phyloP scores from a whole-genome alignment of 2,329 filamentous ascomycete species.

The Plenodomus tracheiphilus region DNA sequence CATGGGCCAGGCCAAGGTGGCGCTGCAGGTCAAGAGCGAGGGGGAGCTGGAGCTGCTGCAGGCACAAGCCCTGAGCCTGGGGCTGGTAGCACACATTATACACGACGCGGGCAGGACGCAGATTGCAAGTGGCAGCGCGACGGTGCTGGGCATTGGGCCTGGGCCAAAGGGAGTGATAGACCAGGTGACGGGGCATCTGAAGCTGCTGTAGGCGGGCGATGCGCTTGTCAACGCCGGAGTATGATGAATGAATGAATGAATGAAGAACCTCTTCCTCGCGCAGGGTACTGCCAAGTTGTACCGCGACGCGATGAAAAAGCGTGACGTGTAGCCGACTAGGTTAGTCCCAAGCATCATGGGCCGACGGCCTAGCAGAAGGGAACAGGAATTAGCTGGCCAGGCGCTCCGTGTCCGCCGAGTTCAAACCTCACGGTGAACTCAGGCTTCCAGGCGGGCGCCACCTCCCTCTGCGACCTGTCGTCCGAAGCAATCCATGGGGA shows the following conservation, averaged over 20 bases:
- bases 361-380: slow-evolving; percentile 89
- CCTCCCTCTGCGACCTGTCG: slow-evolving; percentile 92
- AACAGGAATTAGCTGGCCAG: slow-evolving; percentile 49
- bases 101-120: slow-evolving; percentile 96
- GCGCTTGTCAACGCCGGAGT: not conserved
- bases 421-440: slow-evolving; percentile 44
- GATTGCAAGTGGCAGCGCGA: slow-evolving; percentile 90
- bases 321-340: slow-evolving; percentile 71
- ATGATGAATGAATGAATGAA: not conserved
- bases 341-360: slow-evolving; percentile 87
- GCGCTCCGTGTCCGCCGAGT: slow-evolving; percentile 40
- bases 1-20: slow-evolving; percentile 88
- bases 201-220: slow-evolving; percentile 75
- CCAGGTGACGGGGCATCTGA: slow-evolving; percentile 80
- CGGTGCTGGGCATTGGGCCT: slow-evolving; percentile 75
- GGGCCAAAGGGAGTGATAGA: slow-evolving; percentile 88
- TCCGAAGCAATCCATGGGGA: slow-evolving; percentile 72
- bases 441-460: slow-evolving; percentile 59
- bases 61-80: slow-evolving; percentile 78
- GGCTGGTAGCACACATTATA: slow-evolving; percentile 86
- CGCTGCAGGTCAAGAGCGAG: slow-evolving; percentile 83
- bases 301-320: not conserved
- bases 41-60: slow-evolving; percentile 77
- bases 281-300: not conserved
- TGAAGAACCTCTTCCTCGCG: not conserved